phyloP scores from a whole-genome alignment of 176 grass and related monocot genomes.

The Canna indica region DNA sequence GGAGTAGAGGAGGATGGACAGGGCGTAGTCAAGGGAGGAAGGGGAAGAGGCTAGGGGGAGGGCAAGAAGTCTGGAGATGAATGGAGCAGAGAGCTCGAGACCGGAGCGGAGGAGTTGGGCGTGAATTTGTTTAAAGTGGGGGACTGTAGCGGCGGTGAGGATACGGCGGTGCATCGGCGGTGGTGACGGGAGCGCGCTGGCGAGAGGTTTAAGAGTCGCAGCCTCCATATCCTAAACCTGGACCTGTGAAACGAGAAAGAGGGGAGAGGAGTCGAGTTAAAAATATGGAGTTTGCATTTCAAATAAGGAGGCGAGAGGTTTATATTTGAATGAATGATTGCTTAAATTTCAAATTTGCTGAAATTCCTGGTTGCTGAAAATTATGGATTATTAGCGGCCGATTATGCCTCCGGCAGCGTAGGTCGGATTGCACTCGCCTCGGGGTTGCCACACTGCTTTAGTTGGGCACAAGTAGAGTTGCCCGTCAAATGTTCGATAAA shows the following conservation, averaged over 20 bases:
- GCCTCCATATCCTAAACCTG: neutral
- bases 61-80: constrained; percentile 34
- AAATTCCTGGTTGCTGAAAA: no score
- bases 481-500: no score
- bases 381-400: no score
- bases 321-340: no score
- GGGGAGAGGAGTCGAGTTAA: no score
- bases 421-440: no score
- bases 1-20: constrained; percentile 27
- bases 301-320: no score
- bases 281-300: no score
- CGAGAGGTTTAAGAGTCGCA: neutral
- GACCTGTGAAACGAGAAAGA: neutral
- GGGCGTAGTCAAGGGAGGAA: constrained; percentile 27
- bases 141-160: constrained; percentile 16
- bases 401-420: no score
- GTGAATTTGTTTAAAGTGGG: constrained; percentile 51
- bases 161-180: constrained; percentile 21
- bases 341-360: no score
- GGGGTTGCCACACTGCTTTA: no score
- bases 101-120: constrained; percentile 53
- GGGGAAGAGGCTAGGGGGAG: constrained; percentile 14
- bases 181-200: constrained; percentile 6
- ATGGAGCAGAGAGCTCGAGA: constrained; percentile 17
- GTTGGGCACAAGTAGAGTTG: no score